phyloP scores from a whole-genome alignment of 2,329 filamentous ascomycete genomes.

The Colletotrichum echinochloae region DNA sequence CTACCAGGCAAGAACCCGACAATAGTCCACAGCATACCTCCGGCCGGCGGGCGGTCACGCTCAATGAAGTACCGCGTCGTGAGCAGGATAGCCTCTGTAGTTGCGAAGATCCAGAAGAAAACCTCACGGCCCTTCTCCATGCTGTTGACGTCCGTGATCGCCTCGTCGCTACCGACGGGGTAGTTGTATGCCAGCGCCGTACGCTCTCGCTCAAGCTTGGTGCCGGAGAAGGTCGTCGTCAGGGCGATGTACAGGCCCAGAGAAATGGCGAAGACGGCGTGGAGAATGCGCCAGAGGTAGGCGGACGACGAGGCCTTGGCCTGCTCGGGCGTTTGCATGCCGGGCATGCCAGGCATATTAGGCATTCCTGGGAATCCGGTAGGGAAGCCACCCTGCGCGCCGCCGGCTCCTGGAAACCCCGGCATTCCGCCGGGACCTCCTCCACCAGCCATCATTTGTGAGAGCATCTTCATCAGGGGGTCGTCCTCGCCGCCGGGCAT shows the following conservation, averaged over 20 bases:
- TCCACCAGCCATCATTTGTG: conserved; percentile 73
- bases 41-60: conserved; percentile 66
- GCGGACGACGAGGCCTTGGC: conserved; percentile 48
- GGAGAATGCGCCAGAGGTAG: conserved; percentile 77
- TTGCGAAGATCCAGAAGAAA: conserved; percentile 86
- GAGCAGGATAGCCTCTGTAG: conserved; percentile 78
- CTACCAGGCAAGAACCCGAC: conserved; percentile 75
- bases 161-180: conserved; percentile 45
- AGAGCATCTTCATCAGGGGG: conserved; percentile 72
- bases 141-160: conserved; percentile 44
- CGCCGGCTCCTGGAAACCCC: conserved; percentile 19
- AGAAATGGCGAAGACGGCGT: conserved; percentile 77
- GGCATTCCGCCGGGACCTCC: conserved; percentile 45
- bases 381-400: conserved; percentile 45
- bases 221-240: conserved; percentile 76
- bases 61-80: conserved; percentile 79
- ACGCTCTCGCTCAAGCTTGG: conserved; percentile 68
- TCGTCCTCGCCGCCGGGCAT: conserved; percentile 60
- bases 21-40: conserved; percentile 73
- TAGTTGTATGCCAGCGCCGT: conserved; percentile 50
- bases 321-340: conserved; percentile 49
- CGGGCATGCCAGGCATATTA: conserved; percentile 53
- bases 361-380: conserved; percentile 52
- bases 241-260: conserved; percentile 79
- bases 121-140: conserved; percentile 56